Base-by-base conservation (phyloP, 805 yeast genomes). In the Torulaspora microellipsoides region DNA sequence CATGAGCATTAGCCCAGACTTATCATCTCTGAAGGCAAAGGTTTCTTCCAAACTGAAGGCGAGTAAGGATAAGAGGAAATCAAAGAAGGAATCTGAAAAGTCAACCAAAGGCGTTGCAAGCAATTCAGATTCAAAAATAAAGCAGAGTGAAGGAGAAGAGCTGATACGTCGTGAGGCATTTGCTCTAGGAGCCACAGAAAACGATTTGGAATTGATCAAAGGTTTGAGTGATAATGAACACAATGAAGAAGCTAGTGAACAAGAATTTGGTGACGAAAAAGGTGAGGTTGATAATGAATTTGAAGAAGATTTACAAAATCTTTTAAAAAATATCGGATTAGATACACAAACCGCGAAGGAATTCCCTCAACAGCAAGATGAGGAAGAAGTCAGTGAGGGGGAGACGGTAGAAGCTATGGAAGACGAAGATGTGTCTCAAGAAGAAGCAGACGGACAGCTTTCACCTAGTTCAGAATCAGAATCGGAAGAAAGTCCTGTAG, bases 101-200 rank as follows among this genome's bases (percentile, higher is more conserved):
- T 50, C 49, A 43, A 52, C 54, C 36, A 54, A 48, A 39, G 49
- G 47, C 41, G 47, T 56, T 29, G 49, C 51, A 43, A 57, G 54
- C 37, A 55, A 61, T 29, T 48, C 38, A 11, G 42, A 57, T 27
- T 48, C 52, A 34, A 43, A 56, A 31, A 36, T 53, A 12, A 45
- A 53, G 43, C 51, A 48, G 28, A 33, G 30, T 14, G 52, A 45
- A 28, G 42, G 30, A 32, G 25, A 48, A 38, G 65, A 60, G 8
- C 28, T 49, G 2, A 62, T 86, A 38, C 80, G 84, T 53, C 77
- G 80, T 47, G 95, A 84, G 67, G 95, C 95, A 2, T 61, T 81
- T 11, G 81, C 81, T 15, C 67, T 90, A 25, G 96, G 97, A 28
- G 98, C 96, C 15, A 75, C 87, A 12, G 93, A 85, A 53, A 90